Conservation (phyloP, 225 moss, liverwort and hornwort species). For the Physcomitrellopsis africana region DNA sequence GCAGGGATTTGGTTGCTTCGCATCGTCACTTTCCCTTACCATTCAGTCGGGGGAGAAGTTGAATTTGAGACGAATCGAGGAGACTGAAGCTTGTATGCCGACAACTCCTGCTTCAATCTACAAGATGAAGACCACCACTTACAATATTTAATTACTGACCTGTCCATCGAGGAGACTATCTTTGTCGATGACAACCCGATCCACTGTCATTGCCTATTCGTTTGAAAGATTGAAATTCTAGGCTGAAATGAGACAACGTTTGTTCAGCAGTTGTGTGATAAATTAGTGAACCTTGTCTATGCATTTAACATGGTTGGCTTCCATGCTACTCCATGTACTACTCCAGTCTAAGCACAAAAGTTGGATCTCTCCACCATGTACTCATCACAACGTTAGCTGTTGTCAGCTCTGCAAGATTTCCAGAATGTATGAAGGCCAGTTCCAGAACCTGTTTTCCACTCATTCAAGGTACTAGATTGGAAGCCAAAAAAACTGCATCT, state of each 20-base stretch:
- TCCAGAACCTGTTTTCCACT: neutral
- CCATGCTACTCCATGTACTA: neutral
- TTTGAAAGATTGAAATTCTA: too few species aligned
- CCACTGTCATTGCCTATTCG: too few species aligned
- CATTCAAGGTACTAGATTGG: neutral
- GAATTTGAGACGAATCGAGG: constrained; percentile 1
- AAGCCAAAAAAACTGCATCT: too few species aligned
- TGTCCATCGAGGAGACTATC: neutral
- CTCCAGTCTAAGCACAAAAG: neutral
- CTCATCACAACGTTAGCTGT: neutral
- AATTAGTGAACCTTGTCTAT: neutral
- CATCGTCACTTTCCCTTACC: neutral
- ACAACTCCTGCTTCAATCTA: neutral
- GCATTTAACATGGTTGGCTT: neutral
- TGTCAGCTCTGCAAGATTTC: neutral
- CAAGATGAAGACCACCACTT: too few species aligned
- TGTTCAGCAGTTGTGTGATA: too few species aligned
- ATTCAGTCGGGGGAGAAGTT: neutral
- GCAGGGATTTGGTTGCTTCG: neutral
- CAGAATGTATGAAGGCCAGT: neutral
- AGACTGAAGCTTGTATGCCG: too few species aligned
- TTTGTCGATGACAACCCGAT: too few species aligned
- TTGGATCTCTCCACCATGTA: neutral
- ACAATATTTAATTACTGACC: neutral
- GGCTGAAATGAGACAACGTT: too few species aligned